phyloP scores from a whole-genome alignment of 805 yeast genomes.

The Hanseniaspora jakobsenii region DNA sequence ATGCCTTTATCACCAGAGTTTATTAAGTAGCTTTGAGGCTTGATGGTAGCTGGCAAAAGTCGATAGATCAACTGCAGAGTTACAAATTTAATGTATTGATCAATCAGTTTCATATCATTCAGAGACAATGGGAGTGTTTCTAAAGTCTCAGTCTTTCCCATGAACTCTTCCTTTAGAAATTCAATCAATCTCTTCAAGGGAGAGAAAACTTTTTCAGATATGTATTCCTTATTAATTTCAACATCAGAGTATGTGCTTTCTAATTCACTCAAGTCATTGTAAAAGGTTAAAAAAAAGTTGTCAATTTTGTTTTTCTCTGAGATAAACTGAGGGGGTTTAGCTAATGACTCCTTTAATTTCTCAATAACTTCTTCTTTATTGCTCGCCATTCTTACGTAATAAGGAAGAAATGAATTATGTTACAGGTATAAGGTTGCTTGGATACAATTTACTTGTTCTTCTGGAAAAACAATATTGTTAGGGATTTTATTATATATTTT shows the following conservation, averaged over 20 bases:
- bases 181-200: constrained; percentile 18
- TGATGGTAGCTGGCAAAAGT: constrained; percentile 31
- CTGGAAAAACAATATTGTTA: no score
- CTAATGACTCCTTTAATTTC: constrained; percentile 17
- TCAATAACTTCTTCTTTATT: constrained; percentile 6
- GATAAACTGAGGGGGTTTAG: constrained; percentile 25
- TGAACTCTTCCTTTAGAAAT: neutral
- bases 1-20: constrained; percentile 51
- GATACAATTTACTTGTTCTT: no score
- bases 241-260: neutral
- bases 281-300: constrained; percentile 21
- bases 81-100: constrained; percentile 49
- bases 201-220: neutral
- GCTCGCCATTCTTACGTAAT: neutral
- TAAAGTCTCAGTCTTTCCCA: constrained; percentile 16
- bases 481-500: no score
- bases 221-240: neutral
- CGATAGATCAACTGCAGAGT: constrained; percentile 64
- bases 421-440: no score
- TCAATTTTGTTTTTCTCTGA: constrained; percentile 28
- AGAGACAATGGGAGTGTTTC: constrained; percentile 51
- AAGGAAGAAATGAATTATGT: neutral
- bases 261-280: constrained; percentile 17
- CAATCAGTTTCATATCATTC: constrained; percentile 71
- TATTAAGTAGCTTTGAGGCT: constrained; percentile 29